phyloP scores from a whole-genome alignment of 2,329 filamentous ascomycete genomes.

The Didymella glomerata region DNA sequence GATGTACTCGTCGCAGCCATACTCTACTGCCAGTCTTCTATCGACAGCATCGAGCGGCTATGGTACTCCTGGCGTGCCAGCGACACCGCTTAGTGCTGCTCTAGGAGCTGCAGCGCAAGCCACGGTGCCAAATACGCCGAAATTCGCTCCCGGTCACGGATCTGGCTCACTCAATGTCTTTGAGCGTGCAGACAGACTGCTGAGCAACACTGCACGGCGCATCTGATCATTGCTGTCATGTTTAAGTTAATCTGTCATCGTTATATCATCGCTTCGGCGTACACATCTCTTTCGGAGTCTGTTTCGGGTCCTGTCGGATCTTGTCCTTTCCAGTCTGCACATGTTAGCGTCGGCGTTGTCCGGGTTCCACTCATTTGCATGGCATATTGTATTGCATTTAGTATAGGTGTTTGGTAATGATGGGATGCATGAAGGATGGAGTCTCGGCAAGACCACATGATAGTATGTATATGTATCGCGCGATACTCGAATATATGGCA shows the following conservation, averaged over 20 bases:
- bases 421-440: slow-evolving; percentile 1
- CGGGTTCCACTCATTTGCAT: slow-evolving; percentile 24
- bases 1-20: slow-evolving; percentile 40
- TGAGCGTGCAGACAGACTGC: slow-evolving; percentile 46
- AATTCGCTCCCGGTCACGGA: slow-evolving; percentile 31
- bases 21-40: slow-evolving; percentile 38
- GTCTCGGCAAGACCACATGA: slow-evolving; percentile 11
- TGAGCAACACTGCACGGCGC: slow-evolving; percentile 43
- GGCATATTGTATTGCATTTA: slow-evolving; percentile 17
- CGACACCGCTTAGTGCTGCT: slow-evolving; percentile 88
- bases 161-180: slow-evolving; percentile 47
- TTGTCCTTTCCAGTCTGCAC: slow-evolving; percentile 9
- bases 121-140: slow-evolving; percentile 73
- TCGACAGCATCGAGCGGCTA: slow-evolving; percentile 54
- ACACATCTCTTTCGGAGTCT: background rate
- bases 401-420: slow-evolving; percentile 8
- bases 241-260: background rate
- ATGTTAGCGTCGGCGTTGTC: slow-evolving; percentile 22
- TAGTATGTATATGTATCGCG: slow-evolving; percentile 2
- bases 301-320: background rate
- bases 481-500: background rate
- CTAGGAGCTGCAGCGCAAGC: slow-evolving; percentile 90
- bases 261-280: background rate
- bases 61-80: slow-evolving; percentile 68
- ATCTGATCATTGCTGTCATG: slow-evolving; percentile 24